Evolutionary conservation across 1,284 basidiomycete genomes (phyloP), one percentile per base, ranked within the genome.

Genomic region (Athelia psychrophila): DNA sequence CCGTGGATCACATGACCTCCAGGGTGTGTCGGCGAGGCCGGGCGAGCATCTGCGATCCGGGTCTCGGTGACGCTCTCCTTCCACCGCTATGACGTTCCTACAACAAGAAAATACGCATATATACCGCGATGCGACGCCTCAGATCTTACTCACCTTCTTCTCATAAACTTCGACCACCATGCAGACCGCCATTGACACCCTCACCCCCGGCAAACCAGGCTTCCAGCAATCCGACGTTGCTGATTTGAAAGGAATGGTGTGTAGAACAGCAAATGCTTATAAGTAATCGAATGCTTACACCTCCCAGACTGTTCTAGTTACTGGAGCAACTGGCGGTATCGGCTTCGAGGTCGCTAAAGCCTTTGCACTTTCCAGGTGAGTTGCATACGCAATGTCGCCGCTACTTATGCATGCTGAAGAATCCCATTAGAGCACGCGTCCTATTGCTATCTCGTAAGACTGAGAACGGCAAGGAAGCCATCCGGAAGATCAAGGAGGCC

Each of bases 321-420:
- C 76, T 9, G 74, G 74, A 20, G 75, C 70, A 12, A 73, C 72
- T 0, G 60, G 61, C 23, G 73, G 73, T 33, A 74, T 76, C 38
- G 71, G 74, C 16, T 71, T 67, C 49, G 72, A 76, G 52, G 66
- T 75, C 45, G 69, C 73, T 20, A 65, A 66, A 44, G 61, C 69
- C n/a, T 64, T 76, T 36, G 68, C 69, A 5, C 27, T 30, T 30
- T 13, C 5, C 27, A 30, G 13, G 27, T 30, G 27, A 30, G 27
- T n/a, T n/a, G n/a, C n/a, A n/a, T n/a, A n/a, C n/a, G n/a, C n/a
- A n/a, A n/a, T n/a, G n/a, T n/a, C n/a, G n/a, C n/a, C n/a, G n/a
- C n/a, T n/a, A n/a, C n/a, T n/a, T n/a, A n/a, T n/a, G n/a, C n/a
- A n/a, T n/a, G n/a, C n/a, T n/a, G n/a, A n/a, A n/a, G n/a, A 30